phyloP scores from a whole-genome alignment of 331 rosid genomes.

The Cydonia oblonga region DNA sequence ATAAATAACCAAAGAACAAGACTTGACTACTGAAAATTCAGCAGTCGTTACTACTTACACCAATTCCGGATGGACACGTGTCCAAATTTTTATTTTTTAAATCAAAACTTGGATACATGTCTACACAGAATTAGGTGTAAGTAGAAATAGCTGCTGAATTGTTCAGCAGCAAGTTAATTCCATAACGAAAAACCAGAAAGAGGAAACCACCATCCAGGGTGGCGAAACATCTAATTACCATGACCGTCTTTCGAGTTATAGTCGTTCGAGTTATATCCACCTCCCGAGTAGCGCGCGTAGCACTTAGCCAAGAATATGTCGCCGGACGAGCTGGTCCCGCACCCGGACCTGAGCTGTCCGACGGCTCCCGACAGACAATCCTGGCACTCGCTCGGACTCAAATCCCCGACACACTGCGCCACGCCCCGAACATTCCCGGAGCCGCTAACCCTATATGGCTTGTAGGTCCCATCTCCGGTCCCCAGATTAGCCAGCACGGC shows the following conservation, averaged over 20 bases:
- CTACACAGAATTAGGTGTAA: too few relatives aligned
- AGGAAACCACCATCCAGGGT: slow-evolving; percentile 22
- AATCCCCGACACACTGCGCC: slow-evolving; percentile 89
- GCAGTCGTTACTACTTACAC: too few relatives aligned
- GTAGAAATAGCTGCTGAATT: too few relatives aligned
- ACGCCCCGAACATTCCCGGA: slow-evolving; percentile 30
- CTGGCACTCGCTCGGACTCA: slow-evolving; percentile 64
- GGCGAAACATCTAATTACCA: slow-evolving; percentile 47
- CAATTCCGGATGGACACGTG: too few relatives aligned
- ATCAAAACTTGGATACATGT: too few relatives aligned
- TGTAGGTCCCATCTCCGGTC: slow-evolving; percentile 25
- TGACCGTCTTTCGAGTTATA: slow-evolving; percentile 20
- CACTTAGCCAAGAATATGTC: slow-evolving; percentile 76
- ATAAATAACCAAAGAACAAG: neutral
- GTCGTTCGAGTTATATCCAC: slow-evolving; percentile 34
- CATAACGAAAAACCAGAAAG: neutral
- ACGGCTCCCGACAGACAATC: slow-evolving; percentile 76
- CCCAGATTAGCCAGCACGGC: slow-evolving; percentile 42
- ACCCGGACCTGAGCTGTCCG: slow-evolving; percentile 56
- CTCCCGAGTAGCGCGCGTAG: slow-evolving; percentile 59
- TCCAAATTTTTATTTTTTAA: too few relatives aligned
- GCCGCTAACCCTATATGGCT: slow-evolving; percentile 19
- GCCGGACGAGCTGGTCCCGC: slow-evolving; percentile 55
- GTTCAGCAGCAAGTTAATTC: too few relatives aligned
- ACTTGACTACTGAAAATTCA: too few relatives aligned